These are phyloP conservation scores for Zanthoxylum bungeanum DNA, from an alignment of 345 rosid species.

Conservation along the genomic window DNA sequence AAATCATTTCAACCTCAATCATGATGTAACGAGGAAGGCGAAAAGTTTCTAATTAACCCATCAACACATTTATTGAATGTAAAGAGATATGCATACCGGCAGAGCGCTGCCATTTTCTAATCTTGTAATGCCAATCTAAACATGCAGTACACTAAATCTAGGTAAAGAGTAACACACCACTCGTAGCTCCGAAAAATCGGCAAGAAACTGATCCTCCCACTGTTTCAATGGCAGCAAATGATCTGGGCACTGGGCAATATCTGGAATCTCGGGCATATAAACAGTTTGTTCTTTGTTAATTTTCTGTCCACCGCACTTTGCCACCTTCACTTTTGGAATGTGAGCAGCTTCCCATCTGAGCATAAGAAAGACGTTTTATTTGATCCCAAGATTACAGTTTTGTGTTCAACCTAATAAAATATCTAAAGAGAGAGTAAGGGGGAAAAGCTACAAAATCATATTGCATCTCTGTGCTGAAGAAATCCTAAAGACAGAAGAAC, in stretches of 20 bases:
- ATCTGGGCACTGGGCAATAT: conserved; percentile 66
- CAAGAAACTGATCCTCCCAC: conserved; percentile 88
- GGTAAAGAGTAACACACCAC: conserved; percentile 35
- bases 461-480: background rate
- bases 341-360: conserved; percentile 93
- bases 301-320: conserved; percentile 47
- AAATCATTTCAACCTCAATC: background rate
- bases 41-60: too few species aligned
- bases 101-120: background rate
- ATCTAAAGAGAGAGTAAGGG: background rate
- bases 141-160: background rate
- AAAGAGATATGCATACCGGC: background rate
- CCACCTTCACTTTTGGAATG: conserved; percentile 71
- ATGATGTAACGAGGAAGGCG: background rate
- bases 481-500: background rate
- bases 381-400: background rate
- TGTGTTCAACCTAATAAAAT: background rate
- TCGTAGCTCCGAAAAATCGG: conserved; percentile 70
- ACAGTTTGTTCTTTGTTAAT: conserved; percentile 57
- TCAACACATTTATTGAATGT: background rate
- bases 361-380: conserved; percentile 17
- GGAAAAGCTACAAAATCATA: background rate
- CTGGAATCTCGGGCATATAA: conserved; percentile 91
- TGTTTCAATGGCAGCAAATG: conserved; percentile 58
- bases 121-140: background rate